These are phyloP conservation scores for Chrysoporthe cubensis DNA, from an alignment of 2,329 filamentous ascomycete species.

Conservation along the genomic window DNA sequence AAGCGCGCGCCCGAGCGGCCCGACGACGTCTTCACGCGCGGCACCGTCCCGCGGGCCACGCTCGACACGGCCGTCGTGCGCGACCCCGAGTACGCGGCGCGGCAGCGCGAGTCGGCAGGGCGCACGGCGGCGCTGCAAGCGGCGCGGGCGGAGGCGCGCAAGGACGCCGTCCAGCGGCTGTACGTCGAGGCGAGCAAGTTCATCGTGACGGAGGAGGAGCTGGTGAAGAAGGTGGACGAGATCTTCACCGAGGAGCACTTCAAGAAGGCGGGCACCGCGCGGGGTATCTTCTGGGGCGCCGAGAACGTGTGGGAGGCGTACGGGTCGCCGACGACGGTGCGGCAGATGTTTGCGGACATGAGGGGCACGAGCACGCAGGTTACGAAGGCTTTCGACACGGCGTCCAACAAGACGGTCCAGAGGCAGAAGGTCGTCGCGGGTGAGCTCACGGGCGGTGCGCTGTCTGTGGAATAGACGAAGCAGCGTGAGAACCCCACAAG, in stretches of 20 bases:
- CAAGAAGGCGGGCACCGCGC: slow-evolving; percentile 44
- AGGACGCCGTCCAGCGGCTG: slow-evolving; percentile 78
- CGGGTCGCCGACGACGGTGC: slow-evolving; percentile 50
- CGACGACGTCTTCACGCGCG: slow-evolving; percentile 76
- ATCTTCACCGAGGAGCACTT: slow-evolving; percentile 72
- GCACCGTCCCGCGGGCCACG: slow-evolving; percentile 62
- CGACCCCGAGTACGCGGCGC: slow-evolving; percentile 65
- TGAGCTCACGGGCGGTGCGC: slow-evolving; percentile 60
- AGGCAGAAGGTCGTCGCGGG: slow-evolving; percentile 60
- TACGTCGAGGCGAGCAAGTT: slow-evolving; percentile 89
- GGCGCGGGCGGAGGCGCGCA: slow-evolving; percentile 61
- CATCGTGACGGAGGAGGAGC: slow-evolving; percentile 79
- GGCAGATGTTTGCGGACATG: slow-evolving; percentile 48
- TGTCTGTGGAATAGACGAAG: slow-evolving; percentile 26
- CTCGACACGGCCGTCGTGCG: slow-evolving; percentile 54
- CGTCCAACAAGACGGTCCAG: slow-evolving; percentile 50
- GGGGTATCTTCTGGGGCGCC: slow-evolving; percentile 32
- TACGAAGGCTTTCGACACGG: slow-evolving; percentile 43
- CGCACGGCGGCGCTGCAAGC: slow-evolving; percentile 49
- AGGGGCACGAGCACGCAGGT: slow-evolving; percentile 39
- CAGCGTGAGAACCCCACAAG: background rate
- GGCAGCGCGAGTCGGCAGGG: slow-evolving; percentile 49
- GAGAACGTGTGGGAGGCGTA: slow-evolving; percentile 58
- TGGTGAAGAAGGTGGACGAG: slow-evolving; percentile 72
- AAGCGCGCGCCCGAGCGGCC: slow-evolving; percentile 69